These are phyloP conservation scores for Rhazya stricta DNA, from an alignment of 257 asterid genomes.

Conservation along the genomic window DNA sequence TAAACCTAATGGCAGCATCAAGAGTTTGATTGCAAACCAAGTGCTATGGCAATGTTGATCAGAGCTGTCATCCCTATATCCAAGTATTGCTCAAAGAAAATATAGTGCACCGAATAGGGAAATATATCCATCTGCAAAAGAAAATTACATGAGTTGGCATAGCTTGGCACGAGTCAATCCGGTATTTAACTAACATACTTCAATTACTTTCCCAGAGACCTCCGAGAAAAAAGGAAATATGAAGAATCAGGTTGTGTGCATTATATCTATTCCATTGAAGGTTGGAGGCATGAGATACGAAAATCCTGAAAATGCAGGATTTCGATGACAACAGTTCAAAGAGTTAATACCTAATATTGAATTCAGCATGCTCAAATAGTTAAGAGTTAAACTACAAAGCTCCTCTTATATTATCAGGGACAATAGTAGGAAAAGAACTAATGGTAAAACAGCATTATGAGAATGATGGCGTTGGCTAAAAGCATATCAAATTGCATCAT, in stretches of 20 bases:
- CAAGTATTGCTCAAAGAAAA: slow-evolving; percentile 91
- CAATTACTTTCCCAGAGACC: not conserved
- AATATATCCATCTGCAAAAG: slow-evolving; percentile 66
- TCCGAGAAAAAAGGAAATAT: not conserved
- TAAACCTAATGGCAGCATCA: slow-evolving; percentile 8
- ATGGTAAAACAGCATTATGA: not conserved
- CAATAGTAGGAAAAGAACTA: not conserved
- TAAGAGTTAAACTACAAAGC: not conserved
- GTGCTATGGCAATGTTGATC: slow-evolving; percentile 71
- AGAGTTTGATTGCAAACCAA: slow-evolving; percentile 44
- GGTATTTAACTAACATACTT: not conserved
- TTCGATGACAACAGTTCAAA: not conserved
- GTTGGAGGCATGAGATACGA: not conserved
- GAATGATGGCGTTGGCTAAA: not conserved
- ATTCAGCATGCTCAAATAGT: not conserved
- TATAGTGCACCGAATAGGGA: slow-evolving; percentile 81
- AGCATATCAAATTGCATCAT: not conserved
- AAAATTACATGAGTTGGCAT: not conserved
- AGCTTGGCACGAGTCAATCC: not conserved
- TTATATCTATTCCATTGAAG: not conserved
- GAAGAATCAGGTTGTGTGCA: not conserved
- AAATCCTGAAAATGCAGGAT: not conserved
- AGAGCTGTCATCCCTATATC: slow-evolving; percentile 77
- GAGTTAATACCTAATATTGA: not conserved
- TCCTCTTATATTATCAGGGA: not conserved